phyloP scores from a whole-genome alignment of 169 alveolate genomes.

The Plasmodium adleri region DNA sequence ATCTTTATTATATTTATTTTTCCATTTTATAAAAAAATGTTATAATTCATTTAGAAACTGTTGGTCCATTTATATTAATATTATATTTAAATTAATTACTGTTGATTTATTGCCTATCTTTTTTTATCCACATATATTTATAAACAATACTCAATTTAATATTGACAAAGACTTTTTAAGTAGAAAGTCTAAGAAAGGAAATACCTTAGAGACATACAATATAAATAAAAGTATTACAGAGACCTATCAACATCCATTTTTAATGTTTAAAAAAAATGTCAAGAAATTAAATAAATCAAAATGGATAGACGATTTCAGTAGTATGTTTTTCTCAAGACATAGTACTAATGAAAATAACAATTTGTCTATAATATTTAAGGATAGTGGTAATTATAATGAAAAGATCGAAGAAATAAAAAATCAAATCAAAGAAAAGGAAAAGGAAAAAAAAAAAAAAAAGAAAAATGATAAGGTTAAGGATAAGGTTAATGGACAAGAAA shows the following conservation, averaged over 20 bases:
- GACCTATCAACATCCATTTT: conserved; percentile 52
- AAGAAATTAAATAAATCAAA: conserved; percentile 66
- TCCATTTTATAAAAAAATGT: conserved; percentile 64
- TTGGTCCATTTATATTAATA: conserved; percentile 58
- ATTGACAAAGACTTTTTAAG: conserved; percentile 44
- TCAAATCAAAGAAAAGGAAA: neutral
- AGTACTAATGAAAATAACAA: conserved; percentile 50
- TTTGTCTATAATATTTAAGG: conserved; percentile 42
- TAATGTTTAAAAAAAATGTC: conserved; percentile 64
- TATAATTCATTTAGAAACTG: conserved; percentile 69
- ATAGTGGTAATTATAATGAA: conserved; percentile 17
- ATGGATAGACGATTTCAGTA: conserved; percentile 76
- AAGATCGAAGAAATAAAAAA: conserved; percentile 28
- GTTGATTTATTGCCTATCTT: conserved; percentile 62
- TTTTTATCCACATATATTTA: conserved; percentile 61
- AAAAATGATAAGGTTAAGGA: conserved; percentile 24
- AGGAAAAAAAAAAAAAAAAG: conserved; percentile 43
- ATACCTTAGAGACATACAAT: conserved; percentile 53
- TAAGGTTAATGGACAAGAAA: conserved; percentile 11
- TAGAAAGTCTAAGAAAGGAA: conserved; percentile 52
- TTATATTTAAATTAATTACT: conserved; percentile 45
- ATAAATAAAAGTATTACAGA: conserved; percentile 69
- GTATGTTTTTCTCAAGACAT: conserved; percentile 64
- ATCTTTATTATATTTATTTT: conserved; percentile 56
- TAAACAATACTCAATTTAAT: conserved; percentile 53